Conservation (phyloP, 805 yeast genomes). For the Isabelozyma gotoi region DNA sequence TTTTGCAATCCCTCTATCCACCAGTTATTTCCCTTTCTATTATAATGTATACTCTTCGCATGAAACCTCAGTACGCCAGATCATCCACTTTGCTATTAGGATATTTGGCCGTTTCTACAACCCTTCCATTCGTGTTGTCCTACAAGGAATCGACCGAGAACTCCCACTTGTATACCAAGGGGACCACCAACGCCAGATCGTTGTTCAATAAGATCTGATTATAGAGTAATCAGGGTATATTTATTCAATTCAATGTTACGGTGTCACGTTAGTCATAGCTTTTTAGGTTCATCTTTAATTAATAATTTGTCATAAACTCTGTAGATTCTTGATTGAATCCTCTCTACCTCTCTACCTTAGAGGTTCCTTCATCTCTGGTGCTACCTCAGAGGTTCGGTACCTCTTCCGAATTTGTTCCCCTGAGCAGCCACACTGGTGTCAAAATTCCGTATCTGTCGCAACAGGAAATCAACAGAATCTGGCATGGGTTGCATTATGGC, state of each 20-base stretch:
- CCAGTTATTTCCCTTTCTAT: too few species aligned
- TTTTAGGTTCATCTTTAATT: not conserved
- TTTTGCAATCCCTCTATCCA: too few species aligned
- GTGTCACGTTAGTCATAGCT: not conserved
- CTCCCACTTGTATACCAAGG: conserved; percentile 23
- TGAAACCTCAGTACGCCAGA: conserved; percentile 11
- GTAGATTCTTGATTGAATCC: too few species aligned
- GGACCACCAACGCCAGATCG: conserved; percentile 33
- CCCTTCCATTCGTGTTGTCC: conserved; percentile 40
- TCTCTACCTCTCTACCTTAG: too few species aligned
- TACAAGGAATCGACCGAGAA: conserved; percentile 32
- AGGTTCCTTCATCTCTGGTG: too few species aligned
- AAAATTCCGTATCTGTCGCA: not conserved
- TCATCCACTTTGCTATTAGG: conserved; percentile 32
- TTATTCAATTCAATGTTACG: not conserved
- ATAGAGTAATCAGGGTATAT: not conserved
- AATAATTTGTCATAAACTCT: too few species aligned
- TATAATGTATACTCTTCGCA: conserved; percentile 22
- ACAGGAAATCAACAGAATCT: not conserved
- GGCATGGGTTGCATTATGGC: too few species aligned
- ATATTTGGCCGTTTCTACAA: conserved; percentile 39
- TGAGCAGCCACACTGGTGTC: not conserved
- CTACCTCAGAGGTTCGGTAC: too few species aligned
- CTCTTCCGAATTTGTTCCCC: too few species aligned
- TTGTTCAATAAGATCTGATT: conserved; percentile 34